Base-by-base conservation (phyloP, 2,329 filamentous ascomycete genomes). In the Aspergillus fumigatus region DNA sequence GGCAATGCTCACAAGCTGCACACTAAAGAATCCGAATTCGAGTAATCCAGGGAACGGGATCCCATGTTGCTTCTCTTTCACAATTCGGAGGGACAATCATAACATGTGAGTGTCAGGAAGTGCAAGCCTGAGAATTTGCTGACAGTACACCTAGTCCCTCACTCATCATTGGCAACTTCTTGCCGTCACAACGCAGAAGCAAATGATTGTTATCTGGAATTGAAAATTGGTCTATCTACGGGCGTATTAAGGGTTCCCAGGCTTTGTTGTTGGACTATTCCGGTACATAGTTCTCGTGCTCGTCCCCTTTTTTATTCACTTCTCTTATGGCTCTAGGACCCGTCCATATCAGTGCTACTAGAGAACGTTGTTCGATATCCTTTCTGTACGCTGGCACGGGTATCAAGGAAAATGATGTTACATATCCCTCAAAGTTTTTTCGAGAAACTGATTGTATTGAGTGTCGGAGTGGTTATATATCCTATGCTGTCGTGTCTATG, bases 41-140 rank as follows among this genome's bases (percentile, higher is more conserved):
- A 84, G 85, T 48, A 49, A 43, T 11, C 52, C 62, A 40, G 84
- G 88, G 53, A 84, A 88, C 21, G 86, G 89, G 41, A 87, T 97
- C 57, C 88, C 90, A 70, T 99, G 94, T 73, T 97, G 93, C 73
- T 99, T 99, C 75, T 97, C 93, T 0, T 97, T 99, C 72, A 96
- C 93, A 56, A 96, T 99, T 64, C 86, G 92, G 67, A 86, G 93
- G 69, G 94, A 99, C 77, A 90, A 91, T 59, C 90, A 97, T 75
- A 96, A 97, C 70, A 91, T 99, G 94, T 97, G 78, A 82, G 92
- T 77, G 6, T 35, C 21, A 23, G 11, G 8, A 50, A 32, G 17
- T 17, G 23, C 21, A 5, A 29, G 19, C 23, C 4, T 14, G 21
- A n/a, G 1, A 32, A 50, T 10, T 10, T 8, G 32, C 52, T 56